Percentiles rank a stretch among this genome's conserved stretches.
Conservation (phyloP, 441 rosid species). For the Pelargonium citronellum region DNA sequence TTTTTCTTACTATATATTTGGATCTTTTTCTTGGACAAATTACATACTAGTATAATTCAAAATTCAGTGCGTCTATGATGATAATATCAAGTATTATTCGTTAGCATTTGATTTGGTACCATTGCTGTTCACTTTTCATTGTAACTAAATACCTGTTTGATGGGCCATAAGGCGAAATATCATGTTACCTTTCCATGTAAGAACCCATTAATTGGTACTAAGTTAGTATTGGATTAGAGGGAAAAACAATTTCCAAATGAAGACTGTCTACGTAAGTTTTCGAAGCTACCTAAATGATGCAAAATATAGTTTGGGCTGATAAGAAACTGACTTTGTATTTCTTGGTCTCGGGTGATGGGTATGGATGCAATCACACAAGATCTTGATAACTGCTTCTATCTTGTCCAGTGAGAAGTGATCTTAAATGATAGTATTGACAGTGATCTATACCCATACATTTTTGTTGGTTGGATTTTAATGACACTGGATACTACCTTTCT, state of each 20-base stretch:
- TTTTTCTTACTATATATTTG: not conserved
- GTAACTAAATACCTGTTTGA: not conserved
- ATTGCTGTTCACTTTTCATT: not conserved
- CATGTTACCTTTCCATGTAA: not conserved
- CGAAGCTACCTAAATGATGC: not conserved
- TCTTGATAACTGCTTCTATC: not conserved
- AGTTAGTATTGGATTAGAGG: not conserved
- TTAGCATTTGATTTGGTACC: not conserved
- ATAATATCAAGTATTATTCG: not conserved
- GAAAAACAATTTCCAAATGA: not conserved
- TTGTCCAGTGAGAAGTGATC: not conserved
- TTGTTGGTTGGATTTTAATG: not conserved
- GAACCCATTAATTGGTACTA: not conserved
- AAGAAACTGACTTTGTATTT: slow-evolving; percentile 6
- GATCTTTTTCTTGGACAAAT: not conserved
- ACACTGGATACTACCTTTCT: not conserved
- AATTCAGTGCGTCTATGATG: not conserved
- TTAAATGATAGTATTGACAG: not conserved
- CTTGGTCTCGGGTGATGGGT: not conserved
- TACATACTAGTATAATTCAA: not conserved
- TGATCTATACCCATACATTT: not conserved
- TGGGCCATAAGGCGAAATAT: not conserved
- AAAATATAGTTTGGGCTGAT: not conserved
- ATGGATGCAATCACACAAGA: not conserved
- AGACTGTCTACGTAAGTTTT: too few relatives aligned